These are phyloP conservation scores for Calonectria fujianensis DNA, from an alignment of 2,329 filamentous ascomycete genomes.

Conservation along the genomic window DNA sequence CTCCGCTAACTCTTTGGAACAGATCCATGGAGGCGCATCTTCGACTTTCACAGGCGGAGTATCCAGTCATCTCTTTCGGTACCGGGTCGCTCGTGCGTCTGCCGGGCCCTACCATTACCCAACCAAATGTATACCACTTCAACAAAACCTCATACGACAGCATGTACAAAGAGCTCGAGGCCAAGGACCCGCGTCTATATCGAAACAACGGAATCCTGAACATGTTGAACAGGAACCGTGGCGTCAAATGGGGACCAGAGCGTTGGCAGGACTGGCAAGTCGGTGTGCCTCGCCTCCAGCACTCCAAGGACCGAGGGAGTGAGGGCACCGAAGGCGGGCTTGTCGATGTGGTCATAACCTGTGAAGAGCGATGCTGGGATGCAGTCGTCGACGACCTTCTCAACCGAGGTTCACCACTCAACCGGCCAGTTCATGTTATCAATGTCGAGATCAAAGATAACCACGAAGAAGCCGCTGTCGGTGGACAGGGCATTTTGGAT, in stretches of 20 bases:
- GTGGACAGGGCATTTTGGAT: constrained; percentile 93
- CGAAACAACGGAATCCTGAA: constrained; percentile 93
- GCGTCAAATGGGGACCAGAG: constrained; percentile 96
- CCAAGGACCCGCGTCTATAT: constrained; percentile 92
- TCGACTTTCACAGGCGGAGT: constrained; percentile 87
- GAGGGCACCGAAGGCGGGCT: constrained; percentile 90
- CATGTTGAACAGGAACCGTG: constrained; percentile 94
- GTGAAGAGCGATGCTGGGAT: constrained; percentile 98
- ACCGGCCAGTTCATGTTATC: constrained; percentile 96
- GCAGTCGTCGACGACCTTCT: constrained; percentile 96
- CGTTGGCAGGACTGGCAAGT: constrained; percentile 98
- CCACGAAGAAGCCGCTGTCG: constrained; percentile 94
- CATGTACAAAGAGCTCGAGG: constrained; percentile 93
- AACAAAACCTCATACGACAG: constrained; percentile 96
- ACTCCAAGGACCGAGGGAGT: constrained; percentile 84
- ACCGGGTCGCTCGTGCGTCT: constrained; percentile 96
- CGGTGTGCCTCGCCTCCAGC: constrained; percentile 87
- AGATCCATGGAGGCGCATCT: constrained; percentile 95
- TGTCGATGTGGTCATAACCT: constrained; percentile 96
- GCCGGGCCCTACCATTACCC: constrained; percentile 90
- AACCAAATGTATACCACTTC: constrained; percentile 98
- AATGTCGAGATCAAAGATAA: constrained; percentile 99
- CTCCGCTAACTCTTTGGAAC: constrained; percentile 34
- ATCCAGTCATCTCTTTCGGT: constrained; percentile 98
- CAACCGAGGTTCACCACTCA: constrained; percentile 88